Base-by-base conservation (phyloP, 495 filamentous ascomycete genomes). In the Neurospora sp. region DNA sequence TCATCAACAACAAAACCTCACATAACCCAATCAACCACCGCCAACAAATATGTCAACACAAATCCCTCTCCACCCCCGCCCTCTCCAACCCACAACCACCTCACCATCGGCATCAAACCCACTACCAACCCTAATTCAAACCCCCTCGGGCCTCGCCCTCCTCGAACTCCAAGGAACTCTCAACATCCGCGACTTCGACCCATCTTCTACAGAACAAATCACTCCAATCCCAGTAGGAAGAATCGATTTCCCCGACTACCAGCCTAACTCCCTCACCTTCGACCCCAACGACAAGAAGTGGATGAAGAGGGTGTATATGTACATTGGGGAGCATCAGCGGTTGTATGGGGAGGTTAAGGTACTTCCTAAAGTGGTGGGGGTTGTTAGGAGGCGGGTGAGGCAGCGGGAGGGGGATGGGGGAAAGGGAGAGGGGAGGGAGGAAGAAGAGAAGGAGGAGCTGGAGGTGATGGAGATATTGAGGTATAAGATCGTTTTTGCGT, bases 281-380 rank as follows among this genome's bases (percentile, higher is more conserved):
- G 84, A 83, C 34, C 74, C 79, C 2, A 78, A 81, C 2, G 84
- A 83, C 69, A 89, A 86, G 9, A 85, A 86, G 28, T 97, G 94
- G 94, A 96, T 95, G 92, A 96, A 94, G 81, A 84, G 87, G 43
- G 93, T 93, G 36, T 93, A 96, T 80, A 81, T 98, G 40, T 97
- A 94, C 78, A 88, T 98, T 6, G 96, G 96, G 13, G 87, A 90
- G 80, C 92, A 98, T 78, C 96, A 99, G 83, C 88, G 95, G 69
- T 87, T 99, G 80, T 92, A 89, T 1, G 96, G 96, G 11, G 94
- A 98, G 80, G 90, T 96, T 10, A 96, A 94, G 87, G 96, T 93
- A 77, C 80, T 98, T 8, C 84, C 85, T 5, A 91, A 89, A 73
- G 89, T 94, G 15, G 77, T 98, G 75, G 96, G 90, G 11, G 86